A percentile compares a stretch with the other conserved stretches of the same genome.
phyloP scores from a whole-genome alignment of 371 early-diverging fungal species.

The Chytridium lagenaria region DNA sequence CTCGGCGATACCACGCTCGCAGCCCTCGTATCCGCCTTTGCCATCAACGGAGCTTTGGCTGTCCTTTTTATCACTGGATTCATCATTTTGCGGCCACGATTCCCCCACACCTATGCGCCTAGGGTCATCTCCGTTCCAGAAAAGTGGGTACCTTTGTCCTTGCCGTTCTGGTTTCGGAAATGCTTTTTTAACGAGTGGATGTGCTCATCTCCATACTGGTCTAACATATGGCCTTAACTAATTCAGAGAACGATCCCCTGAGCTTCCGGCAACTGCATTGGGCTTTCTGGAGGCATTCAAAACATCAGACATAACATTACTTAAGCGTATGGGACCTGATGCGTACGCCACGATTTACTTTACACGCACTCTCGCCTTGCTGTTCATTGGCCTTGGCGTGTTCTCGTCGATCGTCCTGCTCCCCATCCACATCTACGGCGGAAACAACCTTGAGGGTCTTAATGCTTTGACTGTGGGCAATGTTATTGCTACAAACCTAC shows the following conservation, averaged over 20 bases:
- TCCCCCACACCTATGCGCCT: conserved; percentile 37
- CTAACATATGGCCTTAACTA: too few species aligned
- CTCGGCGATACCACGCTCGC: conserved; percentile 15
- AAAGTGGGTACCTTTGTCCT: not conserved
- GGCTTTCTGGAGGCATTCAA: conserved; percentile 9
- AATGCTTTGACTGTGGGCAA: conserved; percentile 36
- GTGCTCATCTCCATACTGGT: too few species aligned
- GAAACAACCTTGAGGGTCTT: conserved; percentile 32
- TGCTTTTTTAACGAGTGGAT: too few species aligned
- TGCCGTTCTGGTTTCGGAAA: not conserved
- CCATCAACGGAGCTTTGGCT: conserved; percentile 31
- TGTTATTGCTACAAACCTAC: conserved; percentile 23
- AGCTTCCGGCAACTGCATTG: not conserved
- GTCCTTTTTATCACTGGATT: conserved; percentile 31
- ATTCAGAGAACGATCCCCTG: conserved; percentile 17
- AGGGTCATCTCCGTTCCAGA: conserved; percentile 27
- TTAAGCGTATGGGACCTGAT: conserved; percentile 18
- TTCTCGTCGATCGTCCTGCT: conserved; percentile 31
- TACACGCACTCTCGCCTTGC: conserved; percentile 28
- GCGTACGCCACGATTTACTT: conserved; percentile 43
- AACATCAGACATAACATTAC: not conserved
- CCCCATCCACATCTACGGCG: conserved; percentile 43
- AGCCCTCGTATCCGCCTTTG: conserved; percentile 29
- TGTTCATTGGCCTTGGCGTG: conserved; percentile 29
- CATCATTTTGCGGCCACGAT: conserved; percentile 30